Base-by-base conservation (phyloP, 345 rosid genomes). In the Euphorbia pulcherrima region DNA sequence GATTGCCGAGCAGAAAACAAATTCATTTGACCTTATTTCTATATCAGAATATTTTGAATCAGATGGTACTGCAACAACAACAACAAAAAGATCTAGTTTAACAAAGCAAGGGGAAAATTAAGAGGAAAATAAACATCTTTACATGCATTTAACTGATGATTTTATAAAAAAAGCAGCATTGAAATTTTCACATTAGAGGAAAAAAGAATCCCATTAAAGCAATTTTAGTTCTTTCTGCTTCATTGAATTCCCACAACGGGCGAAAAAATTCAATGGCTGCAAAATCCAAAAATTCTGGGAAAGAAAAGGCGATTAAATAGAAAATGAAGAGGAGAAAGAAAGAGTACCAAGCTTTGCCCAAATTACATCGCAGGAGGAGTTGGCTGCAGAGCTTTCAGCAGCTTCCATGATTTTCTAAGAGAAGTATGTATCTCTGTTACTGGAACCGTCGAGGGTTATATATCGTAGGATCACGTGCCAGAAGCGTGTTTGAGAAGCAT, bases 11-110 rank as follows among this genome's bases (percentile, higher is more conserved):
- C 70, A 77, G 41, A 92, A 74, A 3, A 85, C 79, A 69, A 71
- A 64, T 74, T 90, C 96, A 80, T 67, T 58, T 57, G 81, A 85
- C 64, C 74, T 76, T 62, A 92, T 77, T 72, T 92, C 92, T 30
- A 92, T 75, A 46, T 88, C 93, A 3, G 88, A 74, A 70, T 76
- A 83, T 68, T 68, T 86, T 1, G 88, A 79, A 62, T 88, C 85
- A 6, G 84, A 64, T 0, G 98, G 90, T 60, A 87, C 98, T 92
- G 85, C 85, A 73, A 74, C 65, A 62, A 23, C 65, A 62, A 23
- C 9, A 65, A 44, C 20, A 29, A 57, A 46, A 44, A n/a, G 20
- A 63, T 65, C 37, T 24, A 27, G 39, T 33, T 33, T 30, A 23
- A n/a, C 24, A 50, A 50, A 50, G 54, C 4, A 50, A 60, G 39